Base-by-base conservation (phyloP, 257 asterid species). In the Jasminum sambac region DNA sequence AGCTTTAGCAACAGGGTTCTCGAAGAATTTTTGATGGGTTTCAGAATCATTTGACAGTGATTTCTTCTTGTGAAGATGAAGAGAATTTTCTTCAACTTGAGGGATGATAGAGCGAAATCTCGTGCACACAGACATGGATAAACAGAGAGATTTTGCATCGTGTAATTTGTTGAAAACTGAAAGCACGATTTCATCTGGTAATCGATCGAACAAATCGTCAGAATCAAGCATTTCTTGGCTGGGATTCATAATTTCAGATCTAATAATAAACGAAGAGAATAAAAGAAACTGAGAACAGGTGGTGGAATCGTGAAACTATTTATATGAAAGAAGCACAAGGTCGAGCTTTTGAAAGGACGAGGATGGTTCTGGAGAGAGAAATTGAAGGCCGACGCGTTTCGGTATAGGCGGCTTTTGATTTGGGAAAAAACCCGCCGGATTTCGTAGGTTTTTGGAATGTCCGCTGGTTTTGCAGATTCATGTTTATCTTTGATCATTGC, bases 111-210 rank as follows among this genome's bases (percentile, higher is more conserved):
- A 70, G 3, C 50, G 80, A 46, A 91, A 91, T 3, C 96, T 88
- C 67, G 81, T 87, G 80, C 90, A 87, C 1, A 70, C 87, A 10
- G 85, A 34, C 84, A 86, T 81, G 50, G 89, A 81, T 1, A 65
- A 59, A 37, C 88, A 89, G n/a, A 89, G 81, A 16, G 95, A 85
- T 42, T 72, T 89, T 0, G 89, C 96, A 68, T 91, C 96, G 11
- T 74, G 83, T 48, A 91, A 17, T 59, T 81, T 84, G 66, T 77
- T 74, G 79, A 91, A 85, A 37, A 91, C 83, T 1, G 74, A 58
- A 3, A 72, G 79, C 9, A 89, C 66, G 14, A 89, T 59, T 11
- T 81, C 91, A 78, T 91, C 91, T 13, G 97, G 96, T 40, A 91
- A 64, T 1, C 84, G 80, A 57, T 87, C 92, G 74, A 91, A 89